Conservation (phyloP, 148 eudicot genomes). For the Hydrangea macrophylla region DNA sequence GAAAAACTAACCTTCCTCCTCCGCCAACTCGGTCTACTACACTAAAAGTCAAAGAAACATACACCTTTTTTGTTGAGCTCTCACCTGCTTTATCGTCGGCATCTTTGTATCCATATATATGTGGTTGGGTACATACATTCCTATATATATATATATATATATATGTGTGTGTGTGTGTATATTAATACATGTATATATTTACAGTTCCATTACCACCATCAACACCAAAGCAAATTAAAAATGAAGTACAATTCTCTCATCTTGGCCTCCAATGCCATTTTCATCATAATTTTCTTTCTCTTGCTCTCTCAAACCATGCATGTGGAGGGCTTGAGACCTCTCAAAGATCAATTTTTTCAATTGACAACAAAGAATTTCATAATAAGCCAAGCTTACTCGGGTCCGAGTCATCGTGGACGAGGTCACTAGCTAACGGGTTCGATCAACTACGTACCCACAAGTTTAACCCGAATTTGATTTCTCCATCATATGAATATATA, state of each 20-base stretch:
- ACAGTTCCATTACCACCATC: too few species aligned
- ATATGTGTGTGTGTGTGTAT: background rate
- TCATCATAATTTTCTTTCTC: background rate
- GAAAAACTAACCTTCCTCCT: background rate
- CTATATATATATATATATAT: too few species aligned
- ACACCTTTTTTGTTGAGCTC: background rate
- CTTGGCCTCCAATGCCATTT: constrained; percentile 2
- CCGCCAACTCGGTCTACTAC: constrained; percentile 1
- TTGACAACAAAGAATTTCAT: background rate
- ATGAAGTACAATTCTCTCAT: constrained; percentile 8
- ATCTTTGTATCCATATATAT: too few species aligned
- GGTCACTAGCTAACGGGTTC: constrained; percentile 16
- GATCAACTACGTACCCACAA: too few species aligned
- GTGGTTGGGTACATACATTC: too few species aligned
- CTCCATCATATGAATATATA: too few species aligned
- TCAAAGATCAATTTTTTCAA: background rate
- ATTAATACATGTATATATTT: too few species aligned
- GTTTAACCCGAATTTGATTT: too few species aligned
- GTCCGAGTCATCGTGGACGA: constrained; percentile 21
- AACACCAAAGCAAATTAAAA: background rate
- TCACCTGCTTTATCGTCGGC: background rate
- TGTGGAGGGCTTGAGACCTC: constrained; percentile 17
- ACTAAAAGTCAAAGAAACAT: constrained; percentile 5
- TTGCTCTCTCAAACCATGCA: constrained; percentile 3
- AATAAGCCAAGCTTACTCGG: constrained; percentile 15